A percentile compares a stretch with the other conserved stretches of the same genome.
Conservation (phyloP, 2,329 filamentous ascomycete species). For the Atkinsonella hypoxylon region DNA sequence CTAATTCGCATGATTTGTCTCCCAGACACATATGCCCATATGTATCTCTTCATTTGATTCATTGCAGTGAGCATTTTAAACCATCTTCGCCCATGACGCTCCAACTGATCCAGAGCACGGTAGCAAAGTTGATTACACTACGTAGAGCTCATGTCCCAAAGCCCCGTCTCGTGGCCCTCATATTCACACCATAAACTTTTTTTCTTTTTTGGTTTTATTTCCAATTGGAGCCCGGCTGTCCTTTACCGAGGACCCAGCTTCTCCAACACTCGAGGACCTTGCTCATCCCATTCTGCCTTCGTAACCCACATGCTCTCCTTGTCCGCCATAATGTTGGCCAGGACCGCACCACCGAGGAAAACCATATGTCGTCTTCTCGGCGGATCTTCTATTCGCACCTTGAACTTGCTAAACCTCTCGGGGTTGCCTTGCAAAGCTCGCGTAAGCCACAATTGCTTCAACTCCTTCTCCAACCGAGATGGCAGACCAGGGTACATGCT, state of each 20-base stretch:
- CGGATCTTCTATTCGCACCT: constrained; percentile 97
- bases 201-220: too few relatives aligned
- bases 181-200: too few relatives aligned
- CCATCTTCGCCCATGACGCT: too few relatives aligned
- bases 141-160: not conserved
- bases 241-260: constrained; percentile 79
- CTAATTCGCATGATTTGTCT: too few relatives aligned
- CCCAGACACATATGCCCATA: too few relatives aligned
- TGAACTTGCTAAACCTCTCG: constrained; percentile 95
- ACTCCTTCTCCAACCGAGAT: constrained; percentile 89
- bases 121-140: not conserved
- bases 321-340: constrained; percentile 98
- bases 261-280: constrained; percentile 72
- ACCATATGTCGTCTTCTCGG: constrained; percentile 96
- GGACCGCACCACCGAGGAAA: constrained; percentile 91
- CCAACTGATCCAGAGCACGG: too few relatives aligned
- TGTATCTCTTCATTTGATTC: too few relatives aligned
- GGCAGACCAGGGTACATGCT: constrained; percentile 98
- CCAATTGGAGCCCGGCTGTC: too few relatives aligned
- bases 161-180: too few relatives aligned
- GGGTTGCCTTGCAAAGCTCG: constrained; percentile 83
- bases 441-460: constrained; percentile 97
- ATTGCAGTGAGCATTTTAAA: too few relatives aligned
- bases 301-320: constrained; percentile 99
- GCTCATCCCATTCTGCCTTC: constrained; percentile 93